Percentiles rank a stretch among this genome's conserved stretches.
Conservation (phyloP, 129 eudicot species). For the Mikania micrantha region DNA sequence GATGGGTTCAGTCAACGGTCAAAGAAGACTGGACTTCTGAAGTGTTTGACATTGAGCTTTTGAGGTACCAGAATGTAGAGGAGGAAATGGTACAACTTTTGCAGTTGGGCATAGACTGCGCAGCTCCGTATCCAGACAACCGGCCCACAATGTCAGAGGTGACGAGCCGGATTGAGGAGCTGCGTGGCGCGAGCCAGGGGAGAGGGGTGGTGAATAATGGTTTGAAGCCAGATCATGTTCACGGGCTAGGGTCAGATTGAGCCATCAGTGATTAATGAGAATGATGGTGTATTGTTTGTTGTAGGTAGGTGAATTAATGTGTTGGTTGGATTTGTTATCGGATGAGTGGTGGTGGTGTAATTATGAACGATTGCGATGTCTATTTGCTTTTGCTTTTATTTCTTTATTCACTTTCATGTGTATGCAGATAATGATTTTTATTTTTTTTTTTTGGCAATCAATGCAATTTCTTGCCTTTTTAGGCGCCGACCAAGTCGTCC, state of each 20-base stretch:
- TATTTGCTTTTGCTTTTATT: too few relatives aligned
- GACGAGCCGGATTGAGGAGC: conserved; percentile 43
- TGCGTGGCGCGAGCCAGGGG: conserved; percentile 29
- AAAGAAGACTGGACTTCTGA: conserved; percentile 90
- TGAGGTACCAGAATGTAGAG: conserved; percentile 64
- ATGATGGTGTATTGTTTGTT: too few relatives aligned
- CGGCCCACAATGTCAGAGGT: conserved; percentile 75
- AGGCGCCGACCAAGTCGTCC: too few relatives aligned
- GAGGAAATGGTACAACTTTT: conserved; percentile 88
- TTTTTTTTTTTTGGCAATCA: not conserved
- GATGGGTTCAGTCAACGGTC: conserved; percentile 94
- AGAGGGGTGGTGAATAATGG: too few relatives aligned
- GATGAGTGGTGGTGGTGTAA: conserved; percentile 9
- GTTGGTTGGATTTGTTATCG: conserved; percentile 16
- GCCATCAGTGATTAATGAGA: not conserved
- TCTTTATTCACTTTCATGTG: conserved; percentile 12
- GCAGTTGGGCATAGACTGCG: conserved; percentile 75
- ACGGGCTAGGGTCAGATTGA: conserved; percentile 29
- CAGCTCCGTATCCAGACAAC: conserved; percentile 79
- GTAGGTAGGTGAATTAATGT: conserved; percentile 15
- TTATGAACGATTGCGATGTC: too few relatives aligned
- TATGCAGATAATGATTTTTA: conserved; percentile 16
- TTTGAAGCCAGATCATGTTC: conserved; percentile 29
- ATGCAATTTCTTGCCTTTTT: not conserved
- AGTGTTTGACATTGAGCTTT: conserved; percentile 84